phyloP scores from a whole-genome alignment of 2,329 filamentous ascomycete genomes.

The Graphilbum ipis-grandicollis region DNA sequence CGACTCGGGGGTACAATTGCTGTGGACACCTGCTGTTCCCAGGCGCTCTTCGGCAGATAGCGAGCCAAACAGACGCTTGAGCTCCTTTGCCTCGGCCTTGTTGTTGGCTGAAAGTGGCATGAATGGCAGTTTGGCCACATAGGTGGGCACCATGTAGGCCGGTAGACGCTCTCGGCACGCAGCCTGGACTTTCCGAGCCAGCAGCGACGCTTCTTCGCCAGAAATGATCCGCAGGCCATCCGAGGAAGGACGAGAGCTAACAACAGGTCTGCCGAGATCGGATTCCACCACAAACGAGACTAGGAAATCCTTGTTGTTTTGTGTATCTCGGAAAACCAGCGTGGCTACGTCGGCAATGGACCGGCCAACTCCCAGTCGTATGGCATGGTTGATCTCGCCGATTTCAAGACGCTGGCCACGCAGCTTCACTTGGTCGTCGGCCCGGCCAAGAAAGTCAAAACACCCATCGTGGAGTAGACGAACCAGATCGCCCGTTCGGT shows the following conservation, averaged over 20 bases:
- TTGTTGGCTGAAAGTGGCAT: conserved; percentile 80
- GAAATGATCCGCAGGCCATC: conserved; percentile 11
- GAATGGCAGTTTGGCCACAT: conserved; percentile 51
- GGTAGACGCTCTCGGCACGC: conserved; percentile 57
- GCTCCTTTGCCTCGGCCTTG: conserved; percentile 60
- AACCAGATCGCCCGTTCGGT: conserved; percentile 80
- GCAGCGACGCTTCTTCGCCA: conserved; percentile 16
- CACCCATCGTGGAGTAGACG: conserved; percentile 63
- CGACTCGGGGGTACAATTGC: conserved; percentile 8
- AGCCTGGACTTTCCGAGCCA: conserved; percentile 31
- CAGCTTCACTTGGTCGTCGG: conserved; percentile 84
- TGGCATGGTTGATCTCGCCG: conserved; percentile 76
- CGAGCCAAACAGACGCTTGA: conserved; percentile 48
- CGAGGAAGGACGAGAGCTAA: neutral
- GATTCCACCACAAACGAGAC: conserved; percentile 50
- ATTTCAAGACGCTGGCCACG: conserved; percentile 80
- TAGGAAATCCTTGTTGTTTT: conserved; percentile 64
- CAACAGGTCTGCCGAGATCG: neutral
- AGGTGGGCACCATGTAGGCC: conserved; percentile 80
- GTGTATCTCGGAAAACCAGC: conserved; percentile 52
- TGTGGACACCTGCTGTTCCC: conserved; percentile 30
- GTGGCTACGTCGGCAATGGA: conserved; percentile 56
- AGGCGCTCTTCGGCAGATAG: conserved; percentile 46
- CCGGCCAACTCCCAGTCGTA: conserved; percentile 38
- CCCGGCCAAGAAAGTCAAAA: conserved; percentile 75